Evolutionary conservation across 192 early-diverging fungal species (phyloP).

Genomic region (Linnemannia exigua): DNA sequence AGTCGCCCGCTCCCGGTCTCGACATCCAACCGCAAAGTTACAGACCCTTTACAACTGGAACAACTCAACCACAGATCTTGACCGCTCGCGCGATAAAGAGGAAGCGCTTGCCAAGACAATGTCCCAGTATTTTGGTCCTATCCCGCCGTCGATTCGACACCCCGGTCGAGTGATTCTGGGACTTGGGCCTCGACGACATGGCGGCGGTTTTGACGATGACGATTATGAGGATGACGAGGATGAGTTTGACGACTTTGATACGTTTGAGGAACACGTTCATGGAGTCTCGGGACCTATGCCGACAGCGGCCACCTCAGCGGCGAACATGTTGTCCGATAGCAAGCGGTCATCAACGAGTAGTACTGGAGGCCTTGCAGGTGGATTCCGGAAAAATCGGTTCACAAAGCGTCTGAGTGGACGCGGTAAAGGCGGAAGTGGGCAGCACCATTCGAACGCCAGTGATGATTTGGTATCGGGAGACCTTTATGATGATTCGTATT

Average conservation of each 20-base stretch:
- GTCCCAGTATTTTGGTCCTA: constrained; percentile 54
- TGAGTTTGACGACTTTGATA: constrained; percentile 20
- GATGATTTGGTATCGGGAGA: constrained; percentile 12
- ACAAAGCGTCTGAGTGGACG: constrained; percentile 15
- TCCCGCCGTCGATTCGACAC: constrained; percentile 33
- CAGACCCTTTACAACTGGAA: constrained; percentile 53
- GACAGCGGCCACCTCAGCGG: background rate
- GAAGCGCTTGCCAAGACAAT: constrained; percentile 46
- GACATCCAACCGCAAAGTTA: constrained; percentile 27
- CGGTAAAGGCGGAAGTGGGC: background rate
- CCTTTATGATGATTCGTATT: background rate
- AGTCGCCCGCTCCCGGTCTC: constrained; percentile 32
- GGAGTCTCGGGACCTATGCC: background rate
- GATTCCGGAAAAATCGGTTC: constrained; percentile 5
- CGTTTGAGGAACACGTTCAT: background rate
- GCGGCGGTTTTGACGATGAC: constrained; percentile 8
- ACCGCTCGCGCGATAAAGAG: constrained; percentile 47
- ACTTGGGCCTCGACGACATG: constrained; percentile 10
- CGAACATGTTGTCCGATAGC: background rate
- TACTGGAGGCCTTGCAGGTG: background rate
- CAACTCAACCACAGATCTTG: constrained; percentile 48
- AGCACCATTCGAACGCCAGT: background rate
- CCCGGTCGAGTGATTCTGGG: constrained; percentile 36
- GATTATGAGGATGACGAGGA: constrained; percentile 11
- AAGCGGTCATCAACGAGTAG: constrained; percentile 1